Evolutionary conservation across 345 rosid species (phyloP), one percentile per base, ranked within the genome.

Genomic region (Carallia brachiata): DNA sequence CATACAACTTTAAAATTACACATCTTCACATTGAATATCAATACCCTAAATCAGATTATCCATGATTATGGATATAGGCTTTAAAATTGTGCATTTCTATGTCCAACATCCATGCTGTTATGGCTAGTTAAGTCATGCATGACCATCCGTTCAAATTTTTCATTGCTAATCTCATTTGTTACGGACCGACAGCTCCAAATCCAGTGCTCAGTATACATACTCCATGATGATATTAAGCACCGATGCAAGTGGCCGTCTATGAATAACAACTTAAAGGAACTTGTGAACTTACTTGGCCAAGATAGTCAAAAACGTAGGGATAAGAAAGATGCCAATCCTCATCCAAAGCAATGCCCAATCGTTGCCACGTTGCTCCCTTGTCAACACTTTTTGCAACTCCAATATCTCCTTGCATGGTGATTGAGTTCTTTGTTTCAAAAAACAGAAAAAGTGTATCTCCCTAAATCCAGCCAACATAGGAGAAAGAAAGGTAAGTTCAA

Each of bases 301-400:
- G 86, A 80, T 88, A 85, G 69, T 84, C 72, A 69, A 95, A 95
- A 30, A 95, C 88, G 53, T 87, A 95, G 1, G 99, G 99, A 75
- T 73, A 95, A 16, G 99, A 95, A 72, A 92, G 88, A 69, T 95
- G 99, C 98, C 99, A 92, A 47, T 89, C 84, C 82, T 95, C 99
- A 68, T 95, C 96, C 81, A 95, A 77, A 58, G 92, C 98, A 62
- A 89, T 78, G 37, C 99, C 99, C 78, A 95, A 78, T 70, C 88
- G 91, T 68, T 89, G 79, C 99, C 99, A 95, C 4, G 97, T 87
- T 10, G 93, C 98, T 75, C 99, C 97, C 60, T 86, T 84, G 54
- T 95, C 97, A 1, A 69, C 63, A 77, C 99, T 95, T 67, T 79
- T 81, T 32, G 99, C 91, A 50, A 89, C 97, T 65, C 88, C 99